Evolutionary conservation across 768 basidiomycete genomes (phyloP), one percentile per base, ranked within the genome.

Genomic region (Mycena belliarum): DNA sequence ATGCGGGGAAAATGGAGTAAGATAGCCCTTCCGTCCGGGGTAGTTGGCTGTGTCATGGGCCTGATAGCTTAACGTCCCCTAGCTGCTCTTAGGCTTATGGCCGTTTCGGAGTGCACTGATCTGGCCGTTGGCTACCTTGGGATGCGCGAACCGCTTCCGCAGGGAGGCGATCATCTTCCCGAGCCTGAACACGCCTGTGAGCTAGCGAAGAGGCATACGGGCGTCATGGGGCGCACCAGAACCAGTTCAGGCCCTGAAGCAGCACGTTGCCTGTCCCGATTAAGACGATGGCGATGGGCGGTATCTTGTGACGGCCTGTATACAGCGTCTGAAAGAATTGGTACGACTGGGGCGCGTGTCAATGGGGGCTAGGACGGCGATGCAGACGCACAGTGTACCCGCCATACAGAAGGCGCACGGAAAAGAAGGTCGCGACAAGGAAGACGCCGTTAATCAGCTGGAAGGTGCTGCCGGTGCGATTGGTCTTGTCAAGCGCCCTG

Each of bases 401-500:
- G 24, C 93, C 93, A 68, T 86, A 92, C 2, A 91, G 67, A 14
- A 95, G 75, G 23, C 93, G 78, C 15, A 87, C 82, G 41, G 76
- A 73, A 69, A 89, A 86, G 75, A 95, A 96, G 6, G 84, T 76
- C 28, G 71, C 59, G 37, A 93, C 75, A 35, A 96, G 79, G 55
- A 81, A 69, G 44, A 86, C 56, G 15, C 91, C 92, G 66, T 95
- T 95, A 48, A 88, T 66, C 23, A 89, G 72, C 67, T 93, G 91
- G 28, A 86, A 66, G 2, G 65, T 82, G 25, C 82, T 80, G 16
- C 91, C 91, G 0, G 89, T 91, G 50, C 78, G 83, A 44, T 83
- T 82, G 16, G 80, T 86, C 70, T 93, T 92, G 70, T 93, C 91
- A 59, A 93, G 68, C 71, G 87, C 87, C 85, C 88, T 89, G 49